Base-by-base conservation (phyloP, 257 asterid genomes). In the Nemophila menziesii region DNA sequence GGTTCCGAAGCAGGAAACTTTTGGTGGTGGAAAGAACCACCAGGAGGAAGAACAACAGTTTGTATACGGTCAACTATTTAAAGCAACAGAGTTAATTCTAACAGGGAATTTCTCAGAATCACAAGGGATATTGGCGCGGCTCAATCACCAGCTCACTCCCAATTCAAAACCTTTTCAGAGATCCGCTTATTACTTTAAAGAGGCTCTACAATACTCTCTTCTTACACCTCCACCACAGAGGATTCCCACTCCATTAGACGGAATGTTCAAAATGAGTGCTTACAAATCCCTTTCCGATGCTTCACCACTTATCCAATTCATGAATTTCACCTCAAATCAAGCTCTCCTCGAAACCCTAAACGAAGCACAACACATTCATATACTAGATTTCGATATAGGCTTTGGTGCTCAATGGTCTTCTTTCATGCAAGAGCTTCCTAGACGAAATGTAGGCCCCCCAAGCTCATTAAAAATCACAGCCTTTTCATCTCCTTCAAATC, bases 371-470 rank as follows among this genome's bases (percentile, higher is more conserved):
- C 44, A 20, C 5, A 56, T 74, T 49, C 83, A 74, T 24, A 49
- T 74, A 14, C 39, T 74, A 5, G 83, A 74, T 33, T 74, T 74
- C 19, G 83, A 74, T 43, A 63, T 74, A 6, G 83, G 83, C 11
- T 54, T 64, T 44, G 83, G 83, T 37, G 79, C 79, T 37, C 79
- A 70, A 21, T 74, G 83, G 79, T 65, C 83, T 48, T 70, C 83
- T 21, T 74, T 74, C 46, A 68, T 74, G 71, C 76, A 63, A 50
- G 79, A 74, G 47, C 68, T 74, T 19, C 78, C 73, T 0, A 54
- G 49, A 34, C 40, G 51, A 38, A 70, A 49, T 42, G 46, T 61
- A 22, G 70, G 55, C 22, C 21, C 57, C 8, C 29, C 65, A 2
- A 29, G 36, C 15, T 67, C 67, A 14, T 15, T 74, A 11, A 74